Conservation (phyloP, 495 filamentous ascomycete genomes). For the Polyplosphaeria fusca region DNA sequence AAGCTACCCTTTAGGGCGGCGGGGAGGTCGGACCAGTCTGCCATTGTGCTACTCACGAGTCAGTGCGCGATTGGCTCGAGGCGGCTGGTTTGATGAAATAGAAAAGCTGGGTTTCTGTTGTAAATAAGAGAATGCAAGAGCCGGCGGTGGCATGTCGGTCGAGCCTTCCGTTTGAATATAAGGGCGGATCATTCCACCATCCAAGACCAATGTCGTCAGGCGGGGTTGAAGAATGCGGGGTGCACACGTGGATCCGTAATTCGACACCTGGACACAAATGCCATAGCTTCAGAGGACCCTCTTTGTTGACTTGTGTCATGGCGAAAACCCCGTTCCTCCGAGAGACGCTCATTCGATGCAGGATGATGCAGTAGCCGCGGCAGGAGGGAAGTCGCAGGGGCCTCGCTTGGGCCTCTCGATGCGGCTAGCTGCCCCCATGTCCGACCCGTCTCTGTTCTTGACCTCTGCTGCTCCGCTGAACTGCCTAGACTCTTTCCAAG, state of each 20-base stretch:
- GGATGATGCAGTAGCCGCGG: not conserved
- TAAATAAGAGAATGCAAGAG: too few species aligned
- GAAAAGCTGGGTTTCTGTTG: too few species aligned
- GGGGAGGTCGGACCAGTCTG: constrained; percentile 25
- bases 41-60: constrained; percentile 12
- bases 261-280: not conserved
- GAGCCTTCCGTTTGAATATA: not conserved
- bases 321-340: not conserved
- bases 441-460: too few species aligned
- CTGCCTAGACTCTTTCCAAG: too few species aligned
- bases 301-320: not conserved
- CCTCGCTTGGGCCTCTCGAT: not conserved
- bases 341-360: not conserved
- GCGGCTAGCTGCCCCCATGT: not conserved
- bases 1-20: constrained; percentile 18
- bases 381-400: not conserved
- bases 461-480: too few species aligned
- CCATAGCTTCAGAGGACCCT: not conserved
- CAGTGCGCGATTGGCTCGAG: too few species aligned
- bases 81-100: too few species aligned
- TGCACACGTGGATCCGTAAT: not conserved
- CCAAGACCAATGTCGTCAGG: not conserved
- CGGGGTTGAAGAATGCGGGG: constrained; percentile 1
- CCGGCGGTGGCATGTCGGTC: not conserved
- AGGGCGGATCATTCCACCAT: not conserved